Evolutionary conservation across 2,329 filamentous ascomycete genomes (phyloP).

Genomic region (Alternaria ventricosa): DNA sequence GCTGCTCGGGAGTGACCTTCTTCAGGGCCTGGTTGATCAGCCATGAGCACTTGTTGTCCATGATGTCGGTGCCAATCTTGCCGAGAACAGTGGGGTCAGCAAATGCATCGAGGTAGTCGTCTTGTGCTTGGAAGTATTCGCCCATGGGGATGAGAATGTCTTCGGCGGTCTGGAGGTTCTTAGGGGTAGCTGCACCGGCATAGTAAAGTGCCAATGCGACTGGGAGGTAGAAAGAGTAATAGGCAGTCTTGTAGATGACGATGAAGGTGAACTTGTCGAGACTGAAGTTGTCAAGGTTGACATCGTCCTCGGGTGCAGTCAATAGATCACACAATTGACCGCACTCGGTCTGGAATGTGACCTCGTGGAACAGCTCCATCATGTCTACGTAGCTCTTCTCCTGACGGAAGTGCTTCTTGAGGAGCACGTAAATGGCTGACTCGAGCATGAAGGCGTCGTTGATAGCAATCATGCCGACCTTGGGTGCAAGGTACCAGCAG

Average conservation of each 20-base stretch:
- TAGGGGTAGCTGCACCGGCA: slow-evolving; percentile 80
- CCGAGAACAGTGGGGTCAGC: slow-evolving; percentile 91
- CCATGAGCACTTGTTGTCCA: slow-evolving; percentile 99
- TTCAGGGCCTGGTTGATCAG: slow-evolving; percentile 92
- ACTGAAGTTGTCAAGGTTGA: slow-evolving; percentile 94
- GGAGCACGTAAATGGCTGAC: slow-evolving; percentile 83
- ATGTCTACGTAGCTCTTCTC: slow-evolving; percentile 90
- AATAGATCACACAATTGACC: slow-evolving; percentile 94
- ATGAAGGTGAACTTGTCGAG: slow-evolving; percentile 97
- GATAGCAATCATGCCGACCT: slow-evolving; percentile 95
- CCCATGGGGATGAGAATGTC: slow-evolving; percentile 95
- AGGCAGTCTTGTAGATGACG: slow-evolving; percentile 99
- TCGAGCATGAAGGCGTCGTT: slow-evolving; percentile 99
- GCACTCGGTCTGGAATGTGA: slow-evolving; percentile 90
- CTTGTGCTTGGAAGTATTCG: slow-evolving; percentile 99
- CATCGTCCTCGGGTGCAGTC: slow-evolving; percentile 91
- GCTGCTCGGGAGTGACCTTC: slow-evolving; percentile 82
- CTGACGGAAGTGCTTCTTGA: slow-evolving; percentile 91
- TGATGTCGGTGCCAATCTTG: slow-evolving; percentile 98
- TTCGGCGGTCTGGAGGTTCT: slow-evolving; percentile 88
- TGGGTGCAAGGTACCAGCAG: slow-evolving; percentile 93
- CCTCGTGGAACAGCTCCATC: slow-evolving; percentile 95
- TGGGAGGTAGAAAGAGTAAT: slow-evolving; percentile 98
- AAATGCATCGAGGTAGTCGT: slow-evolving; percentile 99
- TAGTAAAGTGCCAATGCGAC: slow-evolving; percentile 89